Evolutionary conservation across 2,329 filamentous ascomycete genomes (phyloP), one percentile per base, ranked within the genome.

Genomic region (Cladosporium sp.): DNA sequence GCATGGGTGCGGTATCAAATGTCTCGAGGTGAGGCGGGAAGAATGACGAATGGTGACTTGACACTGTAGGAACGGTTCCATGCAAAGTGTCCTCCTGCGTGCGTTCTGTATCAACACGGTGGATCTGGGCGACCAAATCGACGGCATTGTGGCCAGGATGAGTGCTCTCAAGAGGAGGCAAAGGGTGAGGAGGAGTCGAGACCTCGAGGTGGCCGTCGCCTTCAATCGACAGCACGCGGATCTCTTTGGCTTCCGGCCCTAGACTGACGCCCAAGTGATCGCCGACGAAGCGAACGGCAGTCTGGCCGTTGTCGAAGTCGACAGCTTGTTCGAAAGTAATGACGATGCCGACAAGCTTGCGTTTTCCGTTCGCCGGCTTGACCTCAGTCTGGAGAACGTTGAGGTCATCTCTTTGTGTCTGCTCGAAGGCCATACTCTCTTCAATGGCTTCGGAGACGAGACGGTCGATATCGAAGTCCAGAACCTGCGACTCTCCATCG

Each of bases 301-400:
- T 34, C 4, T 55, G 26, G 32, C 52, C 52, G n/a, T 34, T 3
- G 15, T 55, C 52, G 3, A 18, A 34, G 15, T 55, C 52, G 32
- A 55, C 32, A 18, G 30, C 28, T 12, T 34, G 52, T 34, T 32
- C 52, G 32, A 55, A 32, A 14, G 28, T 55, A 12, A 34, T 55
- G 52, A 55, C 52, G 32, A 55, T 55, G 18, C 52, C 52, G 30
- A 34, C 52, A 7, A 55, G 52, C 7, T 55, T 55, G 52, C 14
- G n/a, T 14, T 34, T 55, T 1, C n/a, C 15, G 18, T 21, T 55
- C 8, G 8, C 11, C 7, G 52, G 30, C 28, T 55, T 5, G 12
- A 8, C 14, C 52, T 32, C 28, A 4, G 26, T n/a, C 52, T 34
- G 15, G 14, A 11, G 14, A 5, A 34, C 18, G 5, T 18, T 5